A percentile compares a stretch with the other conserved stretches of the same genome.
Evolutionary conservation across 345 rosid species (phyloP).

Genomic region (Cochlearia excelsa): DNA sequence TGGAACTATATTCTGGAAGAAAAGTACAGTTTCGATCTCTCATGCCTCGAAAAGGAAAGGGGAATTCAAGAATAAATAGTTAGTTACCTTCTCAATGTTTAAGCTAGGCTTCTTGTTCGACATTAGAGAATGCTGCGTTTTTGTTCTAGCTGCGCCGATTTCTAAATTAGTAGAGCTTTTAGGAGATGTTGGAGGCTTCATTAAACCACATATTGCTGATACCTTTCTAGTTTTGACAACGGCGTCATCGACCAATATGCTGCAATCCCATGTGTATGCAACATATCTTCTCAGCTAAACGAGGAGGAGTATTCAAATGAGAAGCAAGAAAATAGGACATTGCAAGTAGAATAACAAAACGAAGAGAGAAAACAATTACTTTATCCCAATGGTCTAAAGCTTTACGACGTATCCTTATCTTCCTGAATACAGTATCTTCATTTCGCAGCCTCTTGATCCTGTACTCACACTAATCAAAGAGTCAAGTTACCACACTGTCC

Average conservation of each 20-base stretch:
- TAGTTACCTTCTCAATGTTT: slow-evolving; percentile 56
- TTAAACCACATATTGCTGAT: slow-evolving; percentile 40
- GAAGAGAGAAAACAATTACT: slow-evolving; percentile 41
- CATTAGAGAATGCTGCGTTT: slow-evolving; percentile 29
- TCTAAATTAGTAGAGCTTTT: slow-evolving; percentile 37
- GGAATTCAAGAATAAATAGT: slow-evolving; percentile 11
- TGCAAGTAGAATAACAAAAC: slow-evolving; percentile 8
- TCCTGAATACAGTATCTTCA: slow-evolving; percentile 72
- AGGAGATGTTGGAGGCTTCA: slow-evolving; percentile 38
- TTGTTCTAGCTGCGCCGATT: slow-evolving; percentile 40
- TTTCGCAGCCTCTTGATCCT: slow-evolving; percentile 74
- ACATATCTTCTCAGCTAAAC: slow-evolving; percentile 88
- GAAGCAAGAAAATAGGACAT: slow-evolving; percentile 7
- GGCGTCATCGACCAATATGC: slow-evolving; percentile 48
- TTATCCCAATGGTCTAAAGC: slow-evolving; percentile 89
- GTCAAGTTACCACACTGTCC: slow-evolving; percentile 28
- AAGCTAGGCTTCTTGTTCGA: slow-evolving; percentile 42
- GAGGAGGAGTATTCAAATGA: slow-evolving; percentile 21
- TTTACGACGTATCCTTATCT: slow-evolving; percentile 61
- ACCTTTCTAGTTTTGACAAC: slow-evolving; percentile 17
- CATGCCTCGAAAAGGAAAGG: neutral
- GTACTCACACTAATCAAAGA: slow-evolving; percentile 61
- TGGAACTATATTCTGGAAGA: slow-evolving; percentile 38
- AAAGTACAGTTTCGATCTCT: slow-evolving; percentile 7
- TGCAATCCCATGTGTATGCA: slow-evolving; percentile 73